These are phyloP conservation scores for Sphagnurus paluster DNA, from an alignment of 1,284 basidiomycete species.

Conservation along the genomic window DNA sequence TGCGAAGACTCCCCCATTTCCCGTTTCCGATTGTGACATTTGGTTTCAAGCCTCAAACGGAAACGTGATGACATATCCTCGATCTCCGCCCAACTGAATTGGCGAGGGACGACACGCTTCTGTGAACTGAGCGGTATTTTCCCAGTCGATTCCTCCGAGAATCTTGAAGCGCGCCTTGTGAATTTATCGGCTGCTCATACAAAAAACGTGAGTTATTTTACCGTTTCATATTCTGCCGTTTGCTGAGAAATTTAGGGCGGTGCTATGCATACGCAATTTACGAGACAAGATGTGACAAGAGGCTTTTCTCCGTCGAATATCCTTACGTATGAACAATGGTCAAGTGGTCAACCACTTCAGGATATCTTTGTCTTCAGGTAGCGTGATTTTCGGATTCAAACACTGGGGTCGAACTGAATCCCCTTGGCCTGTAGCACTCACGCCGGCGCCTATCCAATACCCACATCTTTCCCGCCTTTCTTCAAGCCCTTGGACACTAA, in stretches of 20 bases:
- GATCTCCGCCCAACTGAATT: constrained; percentile 52
- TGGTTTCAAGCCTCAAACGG: constrained; percentile 36
- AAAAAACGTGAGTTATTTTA: constrained; percentile 22
- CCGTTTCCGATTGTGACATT: background rate
- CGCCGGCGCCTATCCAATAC: constrained; percentile 46
- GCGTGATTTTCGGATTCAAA: constrained; percentile 3
- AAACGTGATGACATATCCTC: constrained; percentile 45
- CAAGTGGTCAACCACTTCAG: constrained; percentile 25
- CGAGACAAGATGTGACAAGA: constrained; percentile 54
- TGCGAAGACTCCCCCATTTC: constrained; percentile 27
- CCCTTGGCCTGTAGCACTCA: constrained; percentile 33
- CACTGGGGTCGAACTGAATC: background rate
- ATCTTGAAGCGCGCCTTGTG: constrained; percentile 34
- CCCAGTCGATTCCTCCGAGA: constrained; percentile 36
- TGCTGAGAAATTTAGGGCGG: constrained; percentile 3
- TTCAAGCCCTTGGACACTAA: constrained; percentile 23
- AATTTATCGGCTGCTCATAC: constrained; percentile 44
- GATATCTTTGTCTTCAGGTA: constrained; percentile 38
- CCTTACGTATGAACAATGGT: constrained; percentile 39
- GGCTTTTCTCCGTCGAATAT: constrained; percentile 47
- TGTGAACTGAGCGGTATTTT: constrained; percentile 58
- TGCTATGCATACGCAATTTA: constrained; percentile 24
- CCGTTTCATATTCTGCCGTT: background rate
- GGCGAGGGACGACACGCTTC: constrained; percentile 54
- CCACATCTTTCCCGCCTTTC: constrained; percentile 49